Percentiles rank a stretch among this genome's conserved stretches.
Conservation (phyloP, 257 asterid species). For the Ballota nigra region DNA sequence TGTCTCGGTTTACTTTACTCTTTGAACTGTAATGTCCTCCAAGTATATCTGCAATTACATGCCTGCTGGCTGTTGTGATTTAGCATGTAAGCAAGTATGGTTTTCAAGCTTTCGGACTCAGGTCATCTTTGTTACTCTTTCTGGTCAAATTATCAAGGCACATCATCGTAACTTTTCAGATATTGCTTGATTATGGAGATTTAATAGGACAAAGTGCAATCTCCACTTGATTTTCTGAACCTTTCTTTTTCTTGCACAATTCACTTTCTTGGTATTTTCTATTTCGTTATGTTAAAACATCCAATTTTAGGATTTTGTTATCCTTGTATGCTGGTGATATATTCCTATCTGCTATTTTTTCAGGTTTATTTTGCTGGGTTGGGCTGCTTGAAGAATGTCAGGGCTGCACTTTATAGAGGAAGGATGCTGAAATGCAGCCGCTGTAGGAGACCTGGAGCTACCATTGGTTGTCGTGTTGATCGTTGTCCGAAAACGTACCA, state of each 20-base stretch:
- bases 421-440: constrained; percentile 91
- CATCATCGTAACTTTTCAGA: constrained; percentile 28
- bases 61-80: not conserved
- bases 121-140: constrained; percentile 14
- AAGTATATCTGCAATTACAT: not conserved
- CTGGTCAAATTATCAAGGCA: constrained; percentile 33
- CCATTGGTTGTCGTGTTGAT: constrained; percentile 99
- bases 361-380: constrained; percentile 99
- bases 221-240: constrained; percentile 24
- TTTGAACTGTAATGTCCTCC: not conserved
- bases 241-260: constrained; percentile 6
- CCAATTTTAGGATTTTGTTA: constrained; percentile 2
- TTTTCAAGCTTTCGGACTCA: constrained; percentile 3
- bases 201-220: constrained; percentile 36
- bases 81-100: not conserved
- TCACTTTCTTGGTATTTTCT: constrained; percentile 13
- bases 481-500: constrained; percentile 98
- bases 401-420: constrained; percentile 99
- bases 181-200: constrained; percentile 42
- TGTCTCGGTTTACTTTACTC: not conserved
- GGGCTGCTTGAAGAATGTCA: constrained; percentile 94
- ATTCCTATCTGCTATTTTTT: constrained; percentile 19
- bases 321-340: constrained; percentile 18
- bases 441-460: constrained; percentile 97
- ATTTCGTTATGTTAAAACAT: not conserved